A percentile compares a stretch with the other conserved stretches of the same genome.
Evolutionary conservation across 2,329 filamentous ascomycete species (phyloP).

Genomic region (Colletotrichum falcatum): DNA sequence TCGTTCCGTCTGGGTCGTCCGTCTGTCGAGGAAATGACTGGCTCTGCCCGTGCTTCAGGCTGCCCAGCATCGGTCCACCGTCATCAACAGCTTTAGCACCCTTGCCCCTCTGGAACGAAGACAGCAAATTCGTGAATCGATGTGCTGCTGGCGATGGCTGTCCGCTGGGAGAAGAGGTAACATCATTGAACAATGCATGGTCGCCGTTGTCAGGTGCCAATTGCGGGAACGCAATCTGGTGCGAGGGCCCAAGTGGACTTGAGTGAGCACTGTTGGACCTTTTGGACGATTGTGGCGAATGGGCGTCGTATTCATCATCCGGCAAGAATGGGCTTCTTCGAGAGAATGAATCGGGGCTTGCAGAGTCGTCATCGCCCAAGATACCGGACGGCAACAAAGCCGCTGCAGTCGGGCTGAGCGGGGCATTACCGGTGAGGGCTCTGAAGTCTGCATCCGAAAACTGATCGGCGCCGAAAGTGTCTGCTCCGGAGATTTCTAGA

Average conservation of each 20-base stretch:
- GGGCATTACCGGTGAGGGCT: slow-evolving; percentile 71
- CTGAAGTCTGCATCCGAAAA: slow-evolving; percentile 74
- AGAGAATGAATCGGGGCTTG: slow-evolving; percentile 53
- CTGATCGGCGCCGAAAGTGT: slow-evolving; percentile 46
- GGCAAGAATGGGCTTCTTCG: slow-evolving; percentile 53
- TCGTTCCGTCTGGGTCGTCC: slow-evolving; percentile 67
- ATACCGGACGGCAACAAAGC: slow-evolving; percentile 78
- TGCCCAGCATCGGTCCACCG: slow-evolving; percentile 74
- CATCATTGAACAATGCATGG: slow-evolving; percentile 53
- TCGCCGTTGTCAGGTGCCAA: slow-evolving; percentile 61
- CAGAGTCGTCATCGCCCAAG: slow-evolving; percentile 72
- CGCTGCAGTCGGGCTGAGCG: slow-evolving; percentile 82
- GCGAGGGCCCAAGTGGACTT: slow-evolving; percentile 71
- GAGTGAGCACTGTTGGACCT: slow-evolving; percentile 68
- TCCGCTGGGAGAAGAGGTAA: slow-evolving; percentile 56
- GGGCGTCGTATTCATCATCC: slow-evolving; percentile 59
- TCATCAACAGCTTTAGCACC: slow-evolving; percentile 67
- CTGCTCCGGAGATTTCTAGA: slow-evolving; percentile 59
- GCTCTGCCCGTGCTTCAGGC: slow-evolving; percentile 77
- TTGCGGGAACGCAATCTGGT: slow-evolving; percentile 67
- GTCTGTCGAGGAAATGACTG: slow-evolving; percentile 78
- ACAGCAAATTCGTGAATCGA: slow-evolving; percentile 65
- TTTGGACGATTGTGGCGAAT: slow-evolving; percentile 71
- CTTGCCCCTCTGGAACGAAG: slow-evolving; percentile 71
- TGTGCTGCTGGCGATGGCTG: slow-evolving; percentile 49